phyloP scores from a whole-genome alignment of 1,284 basidiomycete genomes.

The Puccinia hordei region DNA sequence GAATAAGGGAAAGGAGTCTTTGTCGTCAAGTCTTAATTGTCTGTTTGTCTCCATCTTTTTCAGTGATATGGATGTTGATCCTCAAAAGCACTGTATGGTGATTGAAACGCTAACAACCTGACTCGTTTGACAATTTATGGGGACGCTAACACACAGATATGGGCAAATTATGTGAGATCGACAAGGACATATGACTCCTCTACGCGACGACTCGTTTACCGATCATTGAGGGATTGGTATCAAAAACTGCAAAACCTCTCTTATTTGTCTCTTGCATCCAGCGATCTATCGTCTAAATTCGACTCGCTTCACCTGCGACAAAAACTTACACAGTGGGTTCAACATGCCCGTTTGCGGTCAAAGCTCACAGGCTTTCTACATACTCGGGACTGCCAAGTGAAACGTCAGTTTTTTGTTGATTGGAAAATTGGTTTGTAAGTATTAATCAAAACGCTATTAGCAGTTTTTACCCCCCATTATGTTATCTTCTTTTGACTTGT shows the following conservation, averaged over 20 bases:
- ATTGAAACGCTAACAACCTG: neutral
- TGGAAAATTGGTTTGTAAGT: slow-evolving; percentile 10
- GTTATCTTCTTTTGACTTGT: neutral
- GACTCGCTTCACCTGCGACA: neutral
- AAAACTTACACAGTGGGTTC: slow-evolving; percentile 2
- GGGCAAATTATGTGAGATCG: slow-evolving; percentile 21
- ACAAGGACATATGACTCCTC: neutral
- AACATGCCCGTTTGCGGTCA: neutral
- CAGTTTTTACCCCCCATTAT: neutral
- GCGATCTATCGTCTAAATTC: neutral
- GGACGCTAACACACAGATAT: neutral
- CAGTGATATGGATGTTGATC: neutral
- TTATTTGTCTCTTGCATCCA: neutral
- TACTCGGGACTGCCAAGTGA: neutral
- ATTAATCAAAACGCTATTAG: neutral
- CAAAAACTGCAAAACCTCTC: slow-evolving; percentile 10
- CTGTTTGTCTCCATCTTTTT: slow-evolving; percentile 38
- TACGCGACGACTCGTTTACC: neutral
- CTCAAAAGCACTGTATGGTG: neutral
- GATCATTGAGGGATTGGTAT: slow-evolving; percentile 16
- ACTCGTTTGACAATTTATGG: neutral
- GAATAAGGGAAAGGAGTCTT: slow-evolving; percentile 7
- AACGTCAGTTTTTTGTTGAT: neutral
- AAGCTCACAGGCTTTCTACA: slow-evolving; percentile 1
- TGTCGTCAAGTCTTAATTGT: slow-evolving; percentile 47